Percentiles rank a stretch among this genome's conserved stretches.
Evolutionary conservation across 768 basidiomycete species (phyloP).

Genomic region (Phlegmacium glaucopus): DNA sequence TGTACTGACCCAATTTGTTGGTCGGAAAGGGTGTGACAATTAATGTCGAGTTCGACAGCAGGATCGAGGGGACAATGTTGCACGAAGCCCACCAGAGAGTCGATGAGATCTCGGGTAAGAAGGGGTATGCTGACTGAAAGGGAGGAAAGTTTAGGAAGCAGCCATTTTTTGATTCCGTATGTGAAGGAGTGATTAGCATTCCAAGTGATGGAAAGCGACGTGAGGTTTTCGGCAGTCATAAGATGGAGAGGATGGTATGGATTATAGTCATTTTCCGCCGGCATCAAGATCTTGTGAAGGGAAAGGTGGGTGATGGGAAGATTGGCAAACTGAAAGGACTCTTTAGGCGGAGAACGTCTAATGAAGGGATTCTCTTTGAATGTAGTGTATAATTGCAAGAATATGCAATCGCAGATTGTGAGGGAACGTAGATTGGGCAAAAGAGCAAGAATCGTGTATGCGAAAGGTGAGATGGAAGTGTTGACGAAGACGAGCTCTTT

Average conservation of each 20-base stretch:
- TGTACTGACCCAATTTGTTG: constrained; percentile 18
- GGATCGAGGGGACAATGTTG: constrained; percentile 15
- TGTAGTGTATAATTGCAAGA: constrained; percentile 10
- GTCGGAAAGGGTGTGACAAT: constrained; percentile 24
- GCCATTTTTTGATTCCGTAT: constrained; percentile 10
- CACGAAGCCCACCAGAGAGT: constrained; percentile 21
- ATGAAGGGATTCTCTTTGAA: constrained; percentile 4
- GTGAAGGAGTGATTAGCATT: constrained; percentile 4
- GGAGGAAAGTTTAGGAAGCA: constrained; percentile 11
- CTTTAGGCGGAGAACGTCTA: background rate
- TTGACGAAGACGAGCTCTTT: constrained; percentile 18
- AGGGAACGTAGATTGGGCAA: constrained; percentile 24
- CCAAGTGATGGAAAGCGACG: constrained; percentile 16
- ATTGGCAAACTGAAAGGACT: constrained; percentile 8
- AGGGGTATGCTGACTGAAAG: constrained; percentile 20
- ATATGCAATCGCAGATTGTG: constrained; percentile 17
- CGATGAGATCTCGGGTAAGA: constrained; percentile 25
- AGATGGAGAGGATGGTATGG: constrained; percentile 15
- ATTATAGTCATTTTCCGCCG: constrained; percentile 6
- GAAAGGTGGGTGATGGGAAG: constrained; percentile 18
- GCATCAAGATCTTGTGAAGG: constrained; percentile 7
- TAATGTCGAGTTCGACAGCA: constrained; percentile 16
- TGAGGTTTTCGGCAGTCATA: constrained; percentile 9
- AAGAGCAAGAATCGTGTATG: constrained; percentile 20
- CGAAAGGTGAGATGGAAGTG: constrained; percentile 21